Evolutionary conservation across 495 filamentous ascomycete species (phyloP), one percentile per base, ranked within the genome.

Genomic region (Trichoderma virens): DNA sequence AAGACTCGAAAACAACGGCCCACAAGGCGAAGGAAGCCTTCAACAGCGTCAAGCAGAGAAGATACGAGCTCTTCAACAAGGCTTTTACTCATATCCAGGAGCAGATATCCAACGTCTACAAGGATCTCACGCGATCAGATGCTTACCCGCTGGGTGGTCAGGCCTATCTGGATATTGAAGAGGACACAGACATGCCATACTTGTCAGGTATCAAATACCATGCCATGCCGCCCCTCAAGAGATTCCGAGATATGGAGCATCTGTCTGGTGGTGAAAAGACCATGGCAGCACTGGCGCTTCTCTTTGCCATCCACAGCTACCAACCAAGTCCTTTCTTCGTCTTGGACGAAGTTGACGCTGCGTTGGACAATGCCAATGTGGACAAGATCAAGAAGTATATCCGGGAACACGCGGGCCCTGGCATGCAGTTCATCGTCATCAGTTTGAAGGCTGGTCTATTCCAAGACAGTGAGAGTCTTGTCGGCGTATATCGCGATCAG

Each of bases 371-470:
- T 73, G 92, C 92, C 61, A 98, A 99, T 70, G 92, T 97, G 23
- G 88, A 91, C 62, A 91, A 93, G 71, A 93, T 99, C 76, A 91
- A 90, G 67, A 91, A 92, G 71, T 98, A 98, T 72, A 95, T 99
- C 65, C 85, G 88, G 30, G 90, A 92, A 68, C 93, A 97, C 74
- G 92, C 94, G 0, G 90, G 91, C 6, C 94, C 95, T 5, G 94
- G 94, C 4, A 97, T 97, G 90, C 94, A 99, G 80, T 99, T 99
- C 71, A 93, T 99, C 66, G 95, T 99, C 60, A 98, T 99, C 73
- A 88, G 84, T 76, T 80, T 98, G 72, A 98, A 99, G 83, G 88
- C 90, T 0, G 92, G 90, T 1, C 78, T 99, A 28, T 99, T 98
- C 76, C 91, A 98, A 76, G 86, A 90, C 69, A 94, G 90, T 71